Evolutionary conservation across 768 basidiomycete species (phyloP).

Genomic region (Mycena galopus): DNA sequence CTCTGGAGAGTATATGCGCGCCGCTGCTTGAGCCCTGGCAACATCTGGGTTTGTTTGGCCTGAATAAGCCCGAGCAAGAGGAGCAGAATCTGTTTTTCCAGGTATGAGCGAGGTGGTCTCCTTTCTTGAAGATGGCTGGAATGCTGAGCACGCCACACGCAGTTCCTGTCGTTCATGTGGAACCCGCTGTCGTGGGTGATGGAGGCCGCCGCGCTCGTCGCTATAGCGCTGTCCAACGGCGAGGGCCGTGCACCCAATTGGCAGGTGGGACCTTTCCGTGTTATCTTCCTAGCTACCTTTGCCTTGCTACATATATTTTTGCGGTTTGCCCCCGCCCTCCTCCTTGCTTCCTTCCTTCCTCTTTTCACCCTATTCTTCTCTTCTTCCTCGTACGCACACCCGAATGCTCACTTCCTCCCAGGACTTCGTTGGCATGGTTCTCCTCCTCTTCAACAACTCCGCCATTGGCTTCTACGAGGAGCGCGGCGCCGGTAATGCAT

Average conservation of each 20-base stretch:
- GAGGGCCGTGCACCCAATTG: constrained; percentile 89
- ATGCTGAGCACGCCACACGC: neutral
- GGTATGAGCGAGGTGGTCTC: constrained; percentile 64
- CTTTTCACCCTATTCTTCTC: no score
- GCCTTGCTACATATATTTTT: no score
- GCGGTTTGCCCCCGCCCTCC: no score
- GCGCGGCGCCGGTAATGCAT: constrained; percentile 96
- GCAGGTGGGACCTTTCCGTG: constrained; percentile 53
- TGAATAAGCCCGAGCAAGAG: constrained; percentile 93
- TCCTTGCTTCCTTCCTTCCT: neutral
- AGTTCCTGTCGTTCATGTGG: constrained; percentile 99
- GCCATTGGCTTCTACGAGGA: constrained; percentile 99
- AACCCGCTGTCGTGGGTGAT: constrained; percentile 99
- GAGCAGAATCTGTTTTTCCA: constrained; percentile 94
- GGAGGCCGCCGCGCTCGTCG: constrained; percentile 95
- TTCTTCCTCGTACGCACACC: no score
- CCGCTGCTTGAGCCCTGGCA: no score
- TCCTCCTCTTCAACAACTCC: constrained; percentile 94
- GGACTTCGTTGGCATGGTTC: constrained; percentile 96
- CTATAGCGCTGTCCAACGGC: constrained; percentile 97
- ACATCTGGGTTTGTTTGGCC: constrained; percentile 95
- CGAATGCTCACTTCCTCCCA: no score
- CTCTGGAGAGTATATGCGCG: no score
- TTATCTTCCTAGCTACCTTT: no score
- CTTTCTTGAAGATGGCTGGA: neutral